A percentile compares a stretch with the other conserved stretches of the same genome.
These are phyloP conservation scores for Mangifera indica DNA, from an alignment of 345 rosid species.

Conservation along the genomic window DNA sequence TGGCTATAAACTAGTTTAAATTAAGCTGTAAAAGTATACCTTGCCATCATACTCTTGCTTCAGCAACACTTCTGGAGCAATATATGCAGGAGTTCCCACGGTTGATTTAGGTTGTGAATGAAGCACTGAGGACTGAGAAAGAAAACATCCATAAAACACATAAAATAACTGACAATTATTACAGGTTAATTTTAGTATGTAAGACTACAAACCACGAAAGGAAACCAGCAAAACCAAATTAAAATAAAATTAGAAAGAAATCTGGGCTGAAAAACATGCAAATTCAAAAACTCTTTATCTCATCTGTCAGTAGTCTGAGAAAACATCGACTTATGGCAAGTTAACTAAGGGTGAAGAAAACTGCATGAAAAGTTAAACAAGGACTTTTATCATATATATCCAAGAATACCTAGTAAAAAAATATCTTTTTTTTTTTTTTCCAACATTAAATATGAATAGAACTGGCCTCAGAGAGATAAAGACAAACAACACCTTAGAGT, in stretches of 20 bases:
- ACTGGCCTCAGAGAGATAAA: not conserved
- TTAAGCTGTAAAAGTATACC: conserved; percentile 41
- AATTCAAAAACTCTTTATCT: not conserved
- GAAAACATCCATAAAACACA: conserved; percentile 9
- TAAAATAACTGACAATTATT: not conserved
- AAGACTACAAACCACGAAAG: not conserved
- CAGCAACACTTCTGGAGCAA: conserved; percentile 89
- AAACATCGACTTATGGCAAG: not conserved
- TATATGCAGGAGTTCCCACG: conserved; percentile 98
- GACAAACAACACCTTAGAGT: conserved; percentile 71
- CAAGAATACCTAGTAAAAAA: no score
- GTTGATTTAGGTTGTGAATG: conserved; percentile 97
- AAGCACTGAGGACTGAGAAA: conserved; percentile 76
- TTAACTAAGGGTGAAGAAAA: not conserved
- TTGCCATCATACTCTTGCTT: conserved; percentile 93
- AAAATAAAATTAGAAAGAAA: not conserved
- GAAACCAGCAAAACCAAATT: not conserved
- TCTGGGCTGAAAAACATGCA: not conserved
- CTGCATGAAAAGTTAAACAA: not conserved
- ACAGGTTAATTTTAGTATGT: not conserved
- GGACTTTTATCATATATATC: not conserved
- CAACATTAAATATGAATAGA: not conserved
- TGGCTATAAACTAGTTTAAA: conserved; percentile 2
- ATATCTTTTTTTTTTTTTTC: not conserved
- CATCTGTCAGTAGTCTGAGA: not conserved